phyloP scores from a whole-genome alignment of 257 asterid genomes.

The Solanum boliviense region DNA sequence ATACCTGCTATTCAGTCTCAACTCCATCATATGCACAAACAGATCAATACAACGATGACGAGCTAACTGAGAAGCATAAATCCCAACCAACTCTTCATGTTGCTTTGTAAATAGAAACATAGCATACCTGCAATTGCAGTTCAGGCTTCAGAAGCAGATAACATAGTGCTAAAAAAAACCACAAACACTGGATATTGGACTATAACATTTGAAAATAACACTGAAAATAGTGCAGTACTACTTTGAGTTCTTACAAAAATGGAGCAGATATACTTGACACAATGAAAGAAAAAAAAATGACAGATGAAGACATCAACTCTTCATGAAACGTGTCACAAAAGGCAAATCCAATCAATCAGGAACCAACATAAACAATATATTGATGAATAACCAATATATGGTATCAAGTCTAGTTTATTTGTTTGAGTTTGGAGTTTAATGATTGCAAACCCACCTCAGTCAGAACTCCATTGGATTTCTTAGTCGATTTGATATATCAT shows the following conservation, averaged over 20 bases:
- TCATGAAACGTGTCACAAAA: neutral
- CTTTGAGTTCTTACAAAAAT: neutral
- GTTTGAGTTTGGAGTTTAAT: neutral
- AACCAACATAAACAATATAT: neutral
- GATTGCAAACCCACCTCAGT: neutral
- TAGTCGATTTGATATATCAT: neutral
- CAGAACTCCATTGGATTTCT: neutral
- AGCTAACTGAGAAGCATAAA: conserved; percentile 94
- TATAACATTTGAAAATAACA: neutral
- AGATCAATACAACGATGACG: conserved; percentile 92
- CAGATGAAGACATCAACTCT: neutral
- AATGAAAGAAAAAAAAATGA: neutral
- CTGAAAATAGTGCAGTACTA: neutral
- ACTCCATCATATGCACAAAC: conserved; percentile 98
- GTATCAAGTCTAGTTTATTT: neutral
- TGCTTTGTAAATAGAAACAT: conserved; percentile 86
- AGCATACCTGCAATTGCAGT: conserved; percentile 61
- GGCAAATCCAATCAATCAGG: neutral
- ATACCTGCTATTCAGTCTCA: conserved; percentile 95
- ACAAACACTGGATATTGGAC: neutral
- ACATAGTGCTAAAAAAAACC: neutral
- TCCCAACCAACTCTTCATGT: conserved; percentile 92
- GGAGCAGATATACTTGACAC: neutral
- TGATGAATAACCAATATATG: neutral
- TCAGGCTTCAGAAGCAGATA: neutral